Evolutionary conservation across 805 yeast genomes (phyloP).

Genomic region (Sugiyamaella valdiviana): DNA sequence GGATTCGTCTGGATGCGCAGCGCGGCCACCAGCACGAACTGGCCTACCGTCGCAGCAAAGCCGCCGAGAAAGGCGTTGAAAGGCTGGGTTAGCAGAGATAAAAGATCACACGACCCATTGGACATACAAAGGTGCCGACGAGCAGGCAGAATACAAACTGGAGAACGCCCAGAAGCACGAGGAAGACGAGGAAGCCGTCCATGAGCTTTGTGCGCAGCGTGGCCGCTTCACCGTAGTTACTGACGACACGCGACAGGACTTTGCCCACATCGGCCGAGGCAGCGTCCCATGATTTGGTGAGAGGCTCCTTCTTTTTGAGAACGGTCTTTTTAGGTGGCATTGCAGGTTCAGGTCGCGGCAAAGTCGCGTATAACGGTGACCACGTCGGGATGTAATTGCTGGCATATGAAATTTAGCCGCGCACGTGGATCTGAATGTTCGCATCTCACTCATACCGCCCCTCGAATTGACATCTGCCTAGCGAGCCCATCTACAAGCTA

Average conservation of each 20-base stretch:
- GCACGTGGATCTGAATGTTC: not conserved
- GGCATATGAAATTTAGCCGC: not conserved
- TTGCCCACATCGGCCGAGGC: constrained; percentile 10
- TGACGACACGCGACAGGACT: constrained; percentile 16
- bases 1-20: constrained; percentile 64
- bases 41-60: constrained; percentile 87
- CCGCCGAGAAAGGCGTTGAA: constrained; percentile 96
- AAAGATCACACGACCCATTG: not conserved
- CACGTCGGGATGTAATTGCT: too few species aligned
- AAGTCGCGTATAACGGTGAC: not conserved
- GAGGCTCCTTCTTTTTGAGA: constrained; percentile 6
- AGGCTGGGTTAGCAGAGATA: constrained; percentile 41
- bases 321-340: constrained; percentile 9
- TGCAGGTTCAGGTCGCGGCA: not conserved
- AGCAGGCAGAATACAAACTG: constrained; percentile 74
- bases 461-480: too few species aligned
- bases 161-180: constrained; percentile 65
- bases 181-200: constrained; percentile 68
- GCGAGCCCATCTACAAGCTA: too few species aligned
- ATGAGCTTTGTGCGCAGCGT: constrained; percentile 46
- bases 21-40: constrained; percentile 73
- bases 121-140: constrained; percentile 62
- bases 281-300: not conserved
- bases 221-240: constrained; percentile 25
- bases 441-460: too few species aligned